Base-by-base conservation (phyloP, 2,329 filamentous ascomycete species). In the Aspergillus transmontanensis region DNA sequence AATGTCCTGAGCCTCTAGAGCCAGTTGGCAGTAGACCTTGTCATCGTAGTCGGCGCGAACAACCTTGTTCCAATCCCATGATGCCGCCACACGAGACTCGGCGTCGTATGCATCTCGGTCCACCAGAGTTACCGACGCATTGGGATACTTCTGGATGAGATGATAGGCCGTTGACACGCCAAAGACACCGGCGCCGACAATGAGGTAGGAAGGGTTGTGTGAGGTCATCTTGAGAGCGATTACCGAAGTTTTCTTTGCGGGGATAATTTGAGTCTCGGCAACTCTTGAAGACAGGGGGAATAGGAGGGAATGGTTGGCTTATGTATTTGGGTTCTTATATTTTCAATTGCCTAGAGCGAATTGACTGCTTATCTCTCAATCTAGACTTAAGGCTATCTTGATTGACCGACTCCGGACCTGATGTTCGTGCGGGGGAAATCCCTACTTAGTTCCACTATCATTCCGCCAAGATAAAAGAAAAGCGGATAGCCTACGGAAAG, bases 111-210 rank as follows among this genome's bases (percentile, higher is more conserved):
- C 73, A 64, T 76, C 71, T 51, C 71, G 65, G 41, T 73, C 71
- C 1, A 73, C 64, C 2, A 73, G 67, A 9, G 68, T 72, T 19
- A 73, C 61, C 7, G 67, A 70, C 3, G 71, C 69, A 65, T 72
- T 70, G 59, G 71, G 71, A 19, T 73, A 72, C 41, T 72, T 73
- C 45, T 67, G 70, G 30, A 73, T 73, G 6, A 73, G 68, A 46
- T 71, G 66, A 32, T 72, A 72, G 60, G 71, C 71, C 6, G 71
- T 72, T 34, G 71, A 73, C 4, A 72, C 71, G 23, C 71, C 71
- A 30, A 73, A 73, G 34, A 73, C 71, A 26, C 71, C 71, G 28
- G 36, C 36, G 2, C 36, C 36, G 3, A 41, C 16, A 41, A 41
- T 41, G 7, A 41, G 36, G 36, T 41, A 41, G 4, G 36, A 41